Base-by-base conservation (phyloP, 108 stramenopile species). In the Pelagomonas calceolata region DNA sequence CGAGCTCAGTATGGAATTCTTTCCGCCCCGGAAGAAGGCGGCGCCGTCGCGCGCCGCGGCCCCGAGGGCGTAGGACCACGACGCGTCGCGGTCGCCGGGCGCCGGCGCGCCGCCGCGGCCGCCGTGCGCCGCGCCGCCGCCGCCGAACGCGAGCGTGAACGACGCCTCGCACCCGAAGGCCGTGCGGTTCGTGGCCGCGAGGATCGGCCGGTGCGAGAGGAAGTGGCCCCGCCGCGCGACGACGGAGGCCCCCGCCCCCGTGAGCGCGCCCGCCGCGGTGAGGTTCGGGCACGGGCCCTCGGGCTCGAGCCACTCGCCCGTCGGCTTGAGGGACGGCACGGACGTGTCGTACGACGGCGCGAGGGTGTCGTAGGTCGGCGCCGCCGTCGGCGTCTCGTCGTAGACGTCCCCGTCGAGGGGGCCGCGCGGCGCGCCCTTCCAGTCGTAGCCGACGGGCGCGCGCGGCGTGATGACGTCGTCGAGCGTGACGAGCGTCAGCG, bases 101-200 rank as follows among this genome's bases (percentile, higher is more conserved):
- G 12, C 39, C 9, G 39, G 39, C 9, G 9, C 12, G 9, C 86
- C 86, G 31, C 86, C 86, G 15, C 0, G 46, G n/a, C 81, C 85
- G 36, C 82, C 85, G 69, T 85, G 78, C 9, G 81, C 78, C 21
- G 72, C 87, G 43, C 87, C 87, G 17, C 67, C 85, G n/a, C 87
- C 87, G 32, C 83, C 83, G 51, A 73, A 85, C 29, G 87, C 84
- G 32, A 87, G 69, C 26, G 87, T 85, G 72, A 87, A 87, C 31
- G 87, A 66, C 9, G 33, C 15, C 39, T 43, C 39, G 39, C 39
- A 43, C 9, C 9, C 39, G 9, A 12, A 12, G 9, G 39, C 39
- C 39, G 39, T 43, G 39, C 39, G 9, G 39, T 43, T 43, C 9
- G 12, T 5, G 39, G 39, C 5, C 51, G 7, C 21, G 21, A 26